Base-by-base conservation (phyloP, 116 monocot species). In the Phalaenopsis hybrid region DNA sequence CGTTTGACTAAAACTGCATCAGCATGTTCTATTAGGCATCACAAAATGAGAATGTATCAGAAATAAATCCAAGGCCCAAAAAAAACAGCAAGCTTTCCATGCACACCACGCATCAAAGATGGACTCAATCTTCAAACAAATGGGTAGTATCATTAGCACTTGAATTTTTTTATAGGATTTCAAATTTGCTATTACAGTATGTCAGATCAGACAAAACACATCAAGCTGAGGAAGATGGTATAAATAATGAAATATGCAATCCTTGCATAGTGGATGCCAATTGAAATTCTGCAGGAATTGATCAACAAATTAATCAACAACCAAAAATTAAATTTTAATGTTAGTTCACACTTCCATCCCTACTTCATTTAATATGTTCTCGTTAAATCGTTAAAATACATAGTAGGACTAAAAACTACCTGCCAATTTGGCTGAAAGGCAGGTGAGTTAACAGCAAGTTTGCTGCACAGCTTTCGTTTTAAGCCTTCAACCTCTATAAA, bases 371-470 rank as follows among this genome's bases (percentile, higher is more conserved):
- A 48, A 75, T 10, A 7, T 11, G 16, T 12, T 43, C 23, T 79
- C 3, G 34, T 63, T 31, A 82, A 41, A 18, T 57, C 74, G 20
- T 48, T 68, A 50, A 68, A 78, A 25, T 44, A 2, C 76, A 48
- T 9, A 18, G 52, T 59, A 43, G 74, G 6, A 10, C 4, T 31
- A 80, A 58, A 16, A 78, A 25, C 43, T 87, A 93, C 99, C 99
- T 95, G 99, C 99, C 99, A 99, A 76, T 95, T 95, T 86, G 91
- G 93, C 75, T 91, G 93, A 86, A 90, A 90, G 0, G 88, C 77
- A 84, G 90, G 88, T 63, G 88, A 86, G 83, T 89, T 99, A 59
- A 87, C 95, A 83, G 95, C 99, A 89, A 99, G 92, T 83, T 99
- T 99, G 81, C 95, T 95, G 57, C 87, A 88, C 8, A 99, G 85